Conservation (phyloP, 176 grass and related monocot species). For the Chloris gayana region DNA sequence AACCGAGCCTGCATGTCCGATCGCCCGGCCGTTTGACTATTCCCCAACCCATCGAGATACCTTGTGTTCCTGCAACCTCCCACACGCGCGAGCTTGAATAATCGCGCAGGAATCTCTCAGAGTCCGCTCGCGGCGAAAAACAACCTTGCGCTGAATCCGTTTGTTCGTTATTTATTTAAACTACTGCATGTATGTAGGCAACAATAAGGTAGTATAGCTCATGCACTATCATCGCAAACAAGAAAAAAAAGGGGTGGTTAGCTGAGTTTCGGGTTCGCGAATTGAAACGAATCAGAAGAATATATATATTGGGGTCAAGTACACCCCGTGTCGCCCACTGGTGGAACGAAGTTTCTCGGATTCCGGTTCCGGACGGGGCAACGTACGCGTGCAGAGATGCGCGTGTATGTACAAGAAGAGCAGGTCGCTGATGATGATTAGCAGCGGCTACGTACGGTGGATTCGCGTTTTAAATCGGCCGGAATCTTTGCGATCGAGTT, state of each 20-base stretch:
- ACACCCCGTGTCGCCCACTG: constrained; percentile 31
- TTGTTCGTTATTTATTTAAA: too few relatives aligned
- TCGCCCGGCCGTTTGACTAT: constrained; percentile 46
- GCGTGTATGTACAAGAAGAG: background rate
- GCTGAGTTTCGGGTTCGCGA: background rate
- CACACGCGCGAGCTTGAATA: constrained; percentile 38
- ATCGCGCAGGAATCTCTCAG: constrained; percentile 35
- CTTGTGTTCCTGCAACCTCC: constrained; percentile 61
- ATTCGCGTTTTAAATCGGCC: constrained; percentile 14
- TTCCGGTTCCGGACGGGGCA: constrained; percentile 24
- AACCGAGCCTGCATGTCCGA: background rate
- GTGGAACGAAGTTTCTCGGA: constrained; percentile 53
- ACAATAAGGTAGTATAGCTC: too few relatives aligned
- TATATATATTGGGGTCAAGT: constrained; percentile 7
- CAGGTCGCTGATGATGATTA: constrained; percentile 9
- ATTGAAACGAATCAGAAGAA: background rate
- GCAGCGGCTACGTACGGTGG: constrained; percentile 28
- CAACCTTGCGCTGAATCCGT: constrained; percentile 1
- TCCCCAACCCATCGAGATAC: constrained; percentile 38
- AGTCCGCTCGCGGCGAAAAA: constrained; percentile 43
- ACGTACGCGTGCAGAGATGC: constrained; percentile 19
- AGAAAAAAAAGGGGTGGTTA: too few relatives aligned
- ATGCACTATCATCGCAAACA: too few relatives aligned
- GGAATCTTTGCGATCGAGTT: constrained; percentile 52
- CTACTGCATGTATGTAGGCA: too few relatives aligned